Conservation (phyloP, 73 alveolate species). For the Paramecium caudatum region DNA sequence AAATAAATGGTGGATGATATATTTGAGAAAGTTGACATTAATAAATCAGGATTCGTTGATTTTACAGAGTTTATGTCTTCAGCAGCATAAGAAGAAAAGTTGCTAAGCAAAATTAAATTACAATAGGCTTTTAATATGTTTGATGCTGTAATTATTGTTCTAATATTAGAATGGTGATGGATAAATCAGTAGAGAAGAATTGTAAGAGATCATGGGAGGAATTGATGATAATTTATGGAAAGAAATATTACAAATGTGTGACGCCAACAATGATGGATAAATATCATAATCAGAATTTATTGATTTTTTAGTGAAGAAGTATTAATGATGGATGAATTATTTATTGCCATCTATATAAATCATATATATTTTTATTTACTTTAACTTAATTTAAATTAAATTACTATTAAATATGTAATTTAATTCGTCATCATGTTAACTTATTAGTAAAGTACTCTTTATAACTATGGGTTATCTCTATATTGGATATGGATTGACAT, state of each 20-base stretch:
- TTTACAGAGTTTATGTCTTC: conserved; percentile 67
- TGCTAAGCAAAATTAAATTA: conserved; percentile 28
- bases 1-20: conserved; percentile 72
- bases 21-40: conserved; percentile 69
- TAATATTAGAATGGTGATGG: conserved; percentile 47
- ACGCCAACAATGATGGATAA: conserved; percentile 32
- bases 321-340: not conserved
- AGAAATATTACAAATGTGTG: conserved; percentile 48
- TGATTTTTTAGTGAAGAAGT: conserved; percentile 48
- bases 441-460: no score
- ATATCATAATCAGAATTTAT: conserved; percentile 58
- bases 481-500: conserved; percentile 28
- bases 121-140: conserved; percentile 39
- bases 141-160: conserved; percentile 31
- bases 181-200: conserved; percentile 47
- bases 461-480: conserved; percentile 38
- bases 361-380: no score
- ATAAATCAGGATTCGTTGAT: conserved; percentile 68
- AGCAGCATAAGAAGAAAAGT: conserved; percentile 49
- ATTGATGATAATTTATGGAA: conserved; percentile 64
- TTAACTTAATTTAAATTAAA: no score
- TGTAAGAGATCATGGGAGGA: conserved; percentile 55
- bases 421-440: no score
- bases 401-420: no score
- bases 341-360: no score